Evolutionary conservation across 2,329 filamentous ascomycete species (phyloP), one percentile per base, ranked within the genome.

Genomic region (Colletotrichum liriopes): DNA sequence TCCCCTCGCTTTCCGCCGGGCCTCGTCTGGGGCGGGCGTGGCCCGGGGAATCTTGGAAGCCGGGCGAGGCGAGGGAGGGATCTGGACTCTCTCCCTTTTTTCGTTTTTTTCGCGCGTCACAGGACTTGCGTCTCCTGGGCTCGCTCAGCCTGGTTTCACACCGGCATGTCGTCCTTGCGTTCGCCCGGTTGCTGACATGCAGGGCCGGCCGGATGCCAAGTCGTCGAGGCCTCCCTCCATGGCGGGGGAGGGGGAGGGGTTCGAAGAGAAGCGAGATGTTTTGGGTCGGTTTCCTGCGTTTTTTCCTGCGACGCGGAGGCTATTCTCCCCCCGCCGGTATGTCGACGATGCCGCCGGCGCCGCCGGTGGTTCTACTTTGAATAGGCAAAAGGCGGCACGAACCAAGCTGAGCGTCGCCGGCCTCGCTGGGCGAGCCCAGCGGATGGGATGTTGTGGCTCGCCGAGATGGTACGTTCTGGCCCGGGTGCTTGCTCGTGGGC

Each of bases 1-100:
- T 7, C 8, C 45, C 16, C 16, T 8, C 2, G 9, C 14, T 11
- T 32, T 65, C 18, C 26, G 29, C 63, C 63, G 55, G 67, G 39
- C 55, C 54, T 47, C 63, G 47, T 58, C 39, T 71, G 49, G 49
- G 51, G 64, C 51, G 35, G 64, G 18, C 56, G 49, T 56, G 43
- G 68, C 49, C 68, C 55, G 63, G 39, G 47, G 47, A 20, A 55
- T 32, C 16, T 52, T 52, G 26, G 26, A 52, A 26, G 4, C 49
- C 26, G 18, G 49, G 26, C 49, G 26, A 52, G 49, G 32, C 26
- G 26, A 12, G 11, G 51, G 29, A 26, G 18, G n/a, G 51, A 16
- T 8, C 20, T 55, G 20, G 51, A 37, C 52, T 16, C 52, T 32
- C 6, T 32, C 6, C 8, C 20, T 37, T 37, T 37, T 8, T 37